Evolutionary conservation across 306 rosid genomes (phyloP).

Genomic region (Cicer arietinum): DNA sequence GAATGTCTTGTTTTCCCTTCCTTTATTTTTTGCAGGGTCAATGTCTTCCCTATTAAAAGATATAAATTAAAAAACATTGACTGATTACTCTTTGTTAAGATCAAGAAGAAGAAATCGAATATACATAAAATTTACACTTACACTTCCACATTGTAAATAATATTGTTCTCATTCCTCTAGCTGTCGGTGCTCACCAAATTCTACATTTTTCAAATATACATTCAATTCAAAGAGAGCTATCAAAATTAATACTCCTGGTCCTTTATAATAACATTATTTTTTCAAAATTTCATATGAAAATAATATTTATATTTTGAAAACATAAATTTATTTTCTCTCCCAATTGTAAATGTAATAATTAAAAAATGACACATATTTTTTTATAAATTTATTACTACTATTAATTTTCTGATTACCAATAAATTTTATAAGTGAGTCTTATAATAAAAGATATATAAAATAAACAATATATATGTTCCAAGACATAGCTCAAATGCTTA

Average conservation of each 20-base stretch:
- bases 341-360: no score
- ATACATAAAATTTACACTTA: not conserved
- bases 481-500: no score
- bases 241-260: constrained; percentile 1
- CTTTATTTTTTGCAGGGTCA: constrained; percentile 38
- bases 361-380: no score
- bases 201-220: constrained; percentile 42
- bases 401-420: no score
- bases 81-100: not conserved
- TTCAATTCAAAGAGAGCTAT: constrained; percentile 41
- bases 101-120: not conserved
- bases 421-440: no score
- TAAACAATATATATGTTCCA: no score
- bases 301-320: no score
- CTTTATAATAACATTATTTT: no score
- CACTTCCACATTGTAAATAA: constrained; percentile 32
- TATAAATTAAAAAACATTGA: constrained; percentile 14
- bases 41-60: constrained; percentile 39
- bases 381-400: no score
- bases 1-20: constrained; percentile 41
- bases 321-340: no score
- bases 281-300: no score
- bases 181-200: constrained; percentile 67
- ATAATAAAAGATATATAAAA: no score
- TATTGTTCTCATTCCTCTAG: constrained; percentile 44